Percentiles rank a stretch among this genome's conserved stretches.
Evolutionary conservation across 1,284 basidiomycete species (phyloP).

Genomic region (Coniophora puteana): DNA sequence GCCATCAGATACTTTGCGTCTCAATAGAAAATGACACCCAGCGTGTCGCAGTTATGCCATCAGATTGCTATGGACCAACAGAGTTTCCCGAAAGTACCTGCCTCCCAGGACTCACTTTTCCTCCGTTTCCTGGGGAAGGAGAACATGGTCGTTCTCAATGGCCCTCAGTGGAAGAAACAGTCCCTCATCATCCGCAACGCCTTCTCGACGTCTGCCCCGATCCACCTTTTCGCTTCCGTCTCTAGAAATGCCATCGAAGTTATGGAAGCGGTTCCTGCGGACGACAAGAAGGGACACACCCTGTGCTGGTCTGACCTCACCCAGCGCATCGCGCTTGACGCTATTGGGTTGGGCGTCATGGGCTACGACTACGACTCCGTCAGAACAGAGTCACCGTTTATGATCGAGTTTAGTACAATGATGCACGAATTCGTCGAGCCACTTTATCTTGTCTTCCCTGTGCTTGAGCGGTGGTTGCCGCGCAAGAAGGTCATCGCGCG

Average conservation of each 20-base stretch:
- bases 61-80: not conserved
- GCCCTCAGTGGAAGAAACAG: slow-evolving; percentile 1
- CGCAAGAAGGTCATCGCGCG: not conserved
- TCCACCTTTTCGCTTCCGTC: not conserved
- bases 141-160: slow-evolving; percentile 7
- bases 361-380: not conserved
- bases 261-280: not conserved
- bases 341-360: not conserved
- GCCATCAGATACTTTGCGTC: not conserved
- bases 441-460: not conserved
- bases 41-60: not conserved
- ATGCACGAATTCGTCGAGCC: not conserved
- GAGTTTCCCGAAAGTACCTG: slow-evolving; percentile 2
- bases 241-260: not conserved
- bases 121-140: slow-evolving; percentile 6
- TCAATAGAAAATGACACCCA: not conserved
- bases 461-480: not conserved
- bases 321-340: slow-evolving; percentile 1
- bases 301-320: not conserved
- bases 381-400: not conserved
- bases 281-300: not conserved
- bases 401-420: not conserved
- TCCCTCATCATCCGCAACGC: not conserved
- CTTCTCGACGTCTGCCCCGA: not conserved
- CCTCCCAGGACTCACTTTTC: slow-evolving; percentile 3